Evolutionary conservation across 257 asterid species (phyloP).

Genomic region (Nicotiana noctiflora): DNA sequence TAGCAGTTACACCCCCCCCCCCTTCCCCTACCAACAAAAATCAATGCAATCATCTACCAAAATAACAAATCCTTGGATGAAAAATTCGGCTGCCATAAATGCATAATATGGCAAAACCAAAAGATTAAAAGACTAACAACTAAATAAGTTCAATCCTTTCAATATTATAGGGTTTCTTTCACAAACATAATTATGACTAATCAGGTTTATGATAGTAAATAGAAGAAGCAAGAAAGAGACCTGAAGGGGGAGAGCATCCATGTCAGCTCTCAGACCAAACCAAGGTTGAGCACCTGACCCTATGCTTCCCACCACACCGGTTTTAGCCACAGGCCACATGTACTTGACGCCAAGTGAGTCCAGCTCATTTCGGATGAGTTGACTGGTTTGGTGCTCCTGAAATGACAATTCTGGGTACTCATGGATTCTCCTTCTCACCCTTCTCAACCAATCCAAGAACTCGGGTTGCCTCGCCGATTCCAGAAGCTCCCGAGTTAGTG

Average conservation of each 20-base stretch:
- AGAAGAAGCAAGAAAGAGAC: constrained; percentile 18
- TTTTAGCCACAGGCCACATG: constrained; percentile 70
- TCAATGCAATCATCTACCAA: too few species aligned
- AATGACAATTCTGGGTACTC: constrained; percentile 74
- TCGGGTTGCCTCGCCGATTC: constrained; percentile 48
- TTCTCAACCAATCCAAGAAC: constrained; percentile 59
- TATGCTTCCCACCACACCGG: constrained; percentile 69
- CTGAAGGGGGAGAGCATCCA: constrained; percentile 96
- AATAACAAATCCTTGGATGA: too few species aligned
- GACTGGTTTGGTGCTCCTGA: constrained; percentile 68
- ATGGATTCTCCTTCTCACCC: constrained; percentile 61
- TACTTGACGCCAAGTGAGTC: constrained; percentile 61
- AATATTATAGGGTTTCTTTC: too few species aligned
- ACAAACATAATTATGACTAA: too few species aligned
- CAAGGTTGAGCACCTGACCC: constrained; percentile 71
- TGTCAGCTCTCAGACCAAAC: constrained; percentile 81
- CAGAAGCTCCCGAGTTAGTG: constrained; percentile 34
- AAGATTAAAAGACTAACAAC: too few species aligned
- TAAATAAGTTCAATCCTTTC: too few species aligned
- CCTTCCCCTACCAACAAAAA: too few species aligned
- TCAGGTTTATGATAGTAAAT: too few species aligned
- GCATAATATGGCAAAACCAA: too few species aligned
- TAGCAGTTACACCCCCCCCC: too few species aligned
- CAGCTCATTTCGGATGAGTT: constrained; percentile 64
- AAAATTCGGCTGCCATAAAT: too few species aligned